Conservation (phyloP, 1,284 basidiomycete species). For the Ceratobasidium sp. region DNA sequence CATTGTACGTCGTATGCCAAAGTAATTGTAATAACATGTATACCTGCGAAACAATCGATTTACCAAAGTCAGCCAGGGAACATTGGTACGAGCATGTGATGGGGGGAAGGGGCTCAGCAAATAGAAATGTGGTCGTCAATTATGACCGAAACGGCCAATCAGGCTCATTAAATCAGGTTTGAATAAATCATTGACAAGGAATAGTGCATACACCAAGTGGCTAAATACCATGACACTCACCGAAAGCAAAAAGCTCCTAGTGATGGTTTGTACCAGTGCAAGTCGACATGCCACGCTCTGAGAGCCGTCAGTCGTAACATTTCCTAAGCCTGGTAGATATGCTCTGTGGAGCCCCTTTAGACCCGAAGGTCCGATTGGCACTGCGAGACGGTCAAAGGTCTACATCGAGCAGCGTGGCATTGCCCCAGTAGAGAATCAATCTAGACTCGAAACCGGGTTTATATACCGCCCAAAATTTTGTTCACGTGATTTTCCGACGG, state of each 20-base stretch:
- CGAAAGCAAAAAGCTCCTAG: neutral
- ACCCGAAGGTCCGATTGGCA: conserved; percentile 29
- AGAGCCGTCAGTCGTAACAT: conserved; percentile 39
- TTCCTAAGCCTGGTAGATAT: conserved; percentile 36
- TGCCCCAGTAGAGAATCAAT: conserved; percentile 9
- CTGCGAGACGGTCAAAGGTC: conserved; percentile 17
- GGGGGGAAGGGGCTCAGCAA: conserved; percentile 25
- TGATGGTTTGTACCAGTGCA: conserved; percentile 32
- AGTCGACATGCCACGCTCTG: conserved; percentile 41
- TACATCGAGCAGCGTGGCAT: conserved; percentile 37
- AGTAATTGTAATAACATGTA: neutral
- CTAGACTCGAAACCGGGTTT: neutral
- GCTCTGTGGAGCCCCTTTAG: conserved; percentile 29
- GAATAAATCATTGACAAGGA: conserved; percentile 25
- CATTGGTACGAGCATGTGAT: neutral
- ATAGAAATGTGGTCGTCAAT: conserved; percentile 35
- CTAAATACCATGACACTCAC: neutral
- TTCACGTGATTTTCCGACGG: conserved; percentile 5
- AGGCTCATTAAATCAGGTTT: conserved; percentile 40
- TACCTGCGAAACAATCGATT: neutral
- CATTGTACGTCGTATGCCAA: neutral
- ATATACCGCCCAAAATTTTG: conserved; percentile 33
- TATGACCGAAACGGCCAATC: conserved; percentile 31
- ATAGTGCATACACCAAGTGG: neutral
- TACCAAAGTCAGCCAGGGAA: conserved; percentile 3